phyloP scores from a whole-genome alignment of 306 rosid species.

The Sicyos baderoa region DNA sequence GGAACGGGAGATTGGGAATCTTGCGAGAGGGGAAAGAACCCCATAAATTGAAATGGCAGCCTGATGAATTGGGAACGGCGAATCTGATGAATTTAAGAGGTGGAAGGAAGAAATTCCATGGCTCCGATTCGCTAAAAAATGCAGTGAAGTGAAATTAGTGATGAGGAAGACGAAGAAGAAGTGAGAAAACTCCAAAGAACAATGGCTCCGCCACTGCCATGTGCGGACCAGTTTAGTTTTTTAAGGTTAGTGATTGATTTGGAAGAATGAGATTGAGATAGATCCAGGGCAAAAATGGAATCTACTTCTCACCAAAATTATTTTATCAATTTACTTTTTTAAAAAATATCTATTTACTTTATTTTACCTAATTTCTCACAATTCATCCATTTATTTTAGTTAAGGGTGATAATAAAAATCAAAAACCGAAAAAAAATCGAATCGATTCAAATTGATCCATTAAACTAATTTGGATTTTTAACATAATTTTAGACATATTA shows the following conservation, averaged over 20 bases:
- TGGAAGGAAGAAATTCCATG: background rate
- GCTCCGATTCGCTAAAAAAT: background rate
- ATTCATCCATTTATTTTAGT: too few species aligned
- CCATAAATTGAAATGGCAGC: conserved; percentile 4
- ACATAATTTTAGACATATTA: too few species aligned
- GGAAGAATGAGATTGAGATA: background rate
- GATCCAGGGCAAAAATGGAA: background rate
- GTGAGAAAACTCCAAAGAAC: conserved; percentile 3
- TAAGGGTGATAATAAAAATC: too few species aligned
- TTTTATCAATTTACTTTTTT: too few species aligned
- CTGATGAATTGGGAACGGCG: background rate
- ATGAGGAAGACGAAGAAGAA: background rate
- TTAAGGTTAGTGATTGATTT: background rate
- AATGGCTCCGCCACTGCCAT: conserved; percentile 4
- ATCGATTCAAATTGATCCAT: too few species aligned
- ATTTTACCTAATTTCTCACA: too few species aligned
- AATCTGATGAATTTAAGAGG: background rate
- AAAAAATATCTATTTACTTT: too few species aligned
- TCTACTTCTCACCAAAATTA: too few species aligned
- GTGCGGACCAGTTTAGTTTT: background rate
- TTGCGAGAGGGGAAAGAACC: conserved; percentile 14
- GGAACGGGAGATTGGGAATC: background rate
- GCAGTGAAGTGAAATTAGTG: conserved; percentile 9
- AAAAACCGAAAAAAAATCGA: too few species aligned
- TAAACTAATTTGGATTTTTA: too few species aligned